Base-by-base conservation (phyloP, 495 filamentous ascomycete genomes). In the Tetracladium setigerum region DNA sequence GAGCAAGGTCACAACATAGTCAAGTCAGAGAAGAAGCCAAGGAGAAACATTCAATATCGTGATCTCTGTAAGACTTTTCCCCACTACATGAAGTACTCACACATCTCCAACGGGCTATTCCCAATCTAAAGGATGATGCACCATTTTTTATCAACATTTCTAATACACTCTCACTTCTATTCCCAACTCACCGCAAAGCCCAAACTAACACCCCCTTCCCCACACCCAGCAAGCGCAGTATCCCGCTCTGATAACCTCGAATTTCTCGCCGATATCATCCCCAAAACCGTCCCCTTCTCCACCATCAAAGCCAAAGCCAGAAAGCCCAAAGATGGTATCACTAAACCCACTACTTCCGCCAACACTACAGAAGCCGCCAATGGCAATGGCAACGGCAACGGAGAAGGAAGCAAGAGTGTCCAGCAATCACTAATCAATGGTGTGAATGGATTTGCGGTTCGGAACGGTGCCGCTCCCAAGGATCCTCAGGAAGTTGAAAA, bases 21-120 rank as follows among this genome's bases (percentile, higher is more conserved):
- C 48, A 89, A 89, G 52, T 76, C 87, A 4, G 92, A 96, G 62
- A 74, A 83, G 46, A 96, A 96, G 64, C 91, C 90, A 22, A 77
- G 92, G 33, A 82, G 91, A 53, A 95, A 90, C 47, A 82, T 98
- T 54, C 94, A 97, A 64, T 98, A 98, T 74, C 89, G 86, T 63
- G 92, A 98, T 65, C 72, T 97, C 13, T 83, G 85, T 90, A 66
- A 19, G 52, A n/a, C n/a, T n/a, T n/a, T 27, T 10, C 24, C 27
- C 53, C 16, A 11, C 6, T 24, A 18, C 39, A 8, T n/a, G n/a
- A n/a, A n/a, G n/a, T n/a, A n/a, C n/a, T n/a, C 46, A 15, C 19
- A 17, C 33, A 39, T 16, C 18, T 8, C 34, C 35, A 46, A 30
- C 44, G 57, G 19, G 52, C 31, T 6, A n/a, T 4, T 8, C 31